Evolutionary conservation across 495 filamentous ascomycete genomes (phyloP), one percentile per base, ranked within the genome.

Genomic region (Aspergillus homomorphus): DNA sequence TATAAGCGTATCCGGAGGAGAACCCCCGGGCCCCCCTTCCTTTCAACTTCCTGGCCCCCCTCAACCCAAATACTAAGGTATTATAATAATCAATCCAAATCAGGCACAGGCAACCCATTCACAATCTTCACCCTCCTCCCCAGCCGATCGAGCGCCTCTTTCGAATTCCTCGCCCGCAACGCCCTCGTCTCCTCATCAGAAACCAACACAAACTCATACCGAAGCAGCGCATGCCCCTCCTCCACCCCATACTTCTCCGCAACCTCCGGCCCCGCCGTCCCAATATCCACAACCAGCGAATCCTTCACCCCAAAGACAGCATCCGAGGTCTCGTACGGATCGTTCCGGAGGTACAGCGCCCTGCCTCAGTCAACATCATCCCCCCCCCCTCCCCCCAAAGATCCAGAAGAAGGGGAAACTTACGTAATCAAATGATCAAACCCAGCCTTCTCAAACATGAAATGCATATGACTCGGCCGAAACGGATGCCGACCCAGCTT

Each of bases 281-380:
- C 81, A 9, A 92, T 75, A 53, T 92, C 89, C 15, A 96, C 80
- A 19, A 93, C 76, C 9, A 96, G 77, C 8, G 87, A 89, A 67
- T 90, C 78, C 70, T 98, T 96, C 51, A 96, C 92, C 20, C 93
- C 92, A 61, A 96, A 96, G 42, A 96, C 92, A 0, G 91, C 89
- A 66, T 98, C 92, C 0, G 89, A 91, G 2, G 86, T 91, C 73
- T 94, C 92, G 66, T 96, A 96, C 1, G 89, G 90, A 62, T 96
- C 91, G 28, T 85, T 86, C 3, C 88, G 83, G 60, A 92, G 74
- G 65, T 94, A 98, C 1, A 98, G 79, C 1, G 92, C 89, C 8
- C 85, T 89, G 23, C 16, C 14, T 6, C 22, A 28, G 4, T 9
- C 26, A 28, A 9, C 26, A 21, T 12, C 20, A 42, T 4, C 54